These are phyloP conservation scores for Leccinum broughii DNA, from an alignment of 768 basidiomycete species.

Conservation along the genomic window DNA sequence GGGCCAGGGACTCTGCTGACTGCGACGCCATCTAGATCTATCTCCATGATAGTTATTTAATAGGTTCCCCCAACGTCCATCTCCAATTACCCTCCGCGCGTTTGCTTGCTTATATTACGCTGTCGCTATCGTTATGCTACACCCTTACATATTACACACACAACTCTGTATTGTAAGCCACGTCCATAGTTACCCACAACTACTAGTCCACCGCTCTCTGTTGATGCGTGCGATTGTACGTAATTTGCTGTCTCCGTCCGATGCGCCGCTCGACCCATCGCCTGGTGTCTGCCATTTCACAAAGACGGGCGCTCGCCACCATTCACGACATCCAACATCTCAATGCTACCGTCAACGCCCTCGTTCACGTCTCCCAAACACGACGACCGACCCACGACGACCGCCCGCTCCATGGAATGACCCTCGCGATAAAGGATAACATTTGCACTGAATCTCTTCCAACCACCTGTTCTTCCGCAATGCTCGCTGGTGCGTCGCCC, in stretches of 20 bases:
- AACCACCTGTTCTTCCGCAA: conserved; percentile 77
- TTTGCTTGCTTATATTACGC: conserved; percentile 16
- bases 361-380: conserved; percentile 38
- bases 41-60: conserved; percentile 15
- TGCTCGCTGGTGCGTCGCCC: conserved; percentile 57
- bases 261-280: not conserved
- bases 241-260: too few species aligned
- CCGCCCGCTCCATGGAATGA: conserved; percentile 40
- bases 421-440: conserved; percentile 83
- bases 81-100: conserved; percentile 8
- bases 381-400: conserved; percentile 2
- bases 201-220: conserved; percentile 25
- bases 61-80: not conserved
- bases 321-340: conserved; percentile 4
- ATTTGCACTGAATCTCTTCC: conserved; percentile 68
- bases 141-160: not conserved
- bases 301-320: not conserved
- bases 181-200: conserved; percentile 25
- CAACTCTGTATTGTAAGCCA: conserved; percentile 25
- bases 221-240: not conserved
- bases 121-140: conserved; percentile 13
- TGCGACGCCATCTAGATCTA: conserved; percentile 16
- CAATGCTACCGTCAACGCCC: conserved; percentile 54
- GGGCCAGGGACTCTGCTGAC: not conserved
- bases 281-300: not conserved